Evolutionary conservation across 768 basidiomycete species (phyloP).

Genomic region (Trametes sanguinea): DNA sequence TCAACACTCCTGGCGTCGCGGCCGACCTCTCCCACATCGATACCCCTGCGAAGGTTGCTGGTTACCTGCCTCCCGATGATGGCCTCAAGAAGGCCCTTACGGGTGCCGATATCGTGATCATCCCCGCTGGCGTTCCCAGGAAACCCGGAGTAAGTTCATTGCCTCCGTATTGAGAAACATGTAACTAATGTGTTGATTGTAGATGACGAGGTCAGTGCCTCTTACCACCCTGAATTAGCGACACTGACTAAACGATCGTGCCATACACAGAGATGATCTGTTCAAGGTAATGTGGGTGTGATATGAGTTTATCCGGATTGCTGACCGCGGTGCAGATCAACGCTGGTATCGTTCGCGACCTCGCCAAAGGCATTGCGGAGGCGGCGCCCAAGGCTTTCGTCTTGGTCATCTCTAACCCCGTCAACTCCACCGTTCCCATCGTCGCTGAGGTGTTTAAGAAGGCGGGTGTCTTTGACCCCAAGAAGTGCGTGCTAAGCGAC

Average conservation of each 20-base stretch:
- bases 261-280: constrained; percentile 73
- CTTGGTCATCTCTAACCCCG: constrained; percentile 98
- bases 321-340: constrained; percentile 68
- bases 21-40: constrained; percentile 94
- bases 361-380: constrained; percentile 88
- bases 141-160: constrained; percentile 79
- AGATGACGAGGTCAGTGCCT: constrained; percentile 53
- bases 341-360: constrained; percentile 92
- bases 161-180: background rate
- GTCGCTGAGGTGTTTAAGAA: constrained; percentile 96
- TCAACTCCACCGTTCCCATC: constrained; percentile 98
- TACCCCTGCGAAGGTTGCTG: constrained; percentile 81
- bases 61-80: constrained; percentile 77
- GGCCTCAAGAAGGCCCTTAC: constrained; percentile 81
- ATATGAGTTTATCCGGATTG: too few relatives aligned
- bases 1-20: constrained; percentile 96
- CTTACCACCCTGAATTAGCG: background rate
- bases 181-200: background rate
- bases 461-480: constrained; percentile 87
- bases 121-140: constrained; percentile 95
- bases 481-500: constrained; percentile 54
- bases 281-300: constrained; percentile 69
- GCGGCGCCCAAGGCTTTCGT: constrained; percentile 87
- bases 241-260: background rate
- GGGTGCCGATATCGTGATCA: constrained; percentile 89